Percentiles rank a stretch among this genome's conserved stretches.
Conservation (phyloP, 108 stramenopile species). For the Nitzschia putrida region DNA sequence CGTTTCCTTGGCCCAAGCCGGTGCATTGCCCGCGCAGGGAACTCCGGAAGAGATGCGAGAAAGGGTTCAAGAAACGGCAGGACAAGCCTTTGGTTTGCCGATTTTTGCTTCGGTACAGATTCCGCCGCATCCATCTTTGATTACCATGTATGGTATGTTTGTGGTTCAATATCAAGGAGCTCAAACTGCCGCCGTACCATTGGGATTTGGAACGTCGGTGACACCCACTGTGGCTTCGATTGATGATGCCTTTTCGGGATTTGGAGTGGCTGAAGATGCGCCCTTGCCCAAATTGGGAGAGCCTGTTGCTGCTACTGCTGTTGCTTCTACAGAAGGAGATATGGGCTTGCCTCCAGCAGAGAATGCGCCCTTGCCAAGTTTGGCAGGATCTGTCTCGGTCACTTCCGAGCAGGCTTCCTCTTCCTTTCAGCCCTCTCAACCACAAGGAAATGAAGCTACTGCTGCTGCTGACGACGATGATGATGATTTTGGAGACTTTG, state of each 20-base stretch:
- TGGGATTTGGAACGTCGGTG: background rate
- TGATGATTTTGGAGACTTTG: constrained; percentile 21
- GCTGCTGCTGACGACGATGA: background rate
- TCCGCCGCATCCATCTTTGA: constrained; percentile 14
- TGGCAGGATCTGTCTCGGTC: background rate
- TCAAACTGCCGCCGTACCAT: background rate
- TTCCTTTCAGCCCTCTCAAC: background rate
- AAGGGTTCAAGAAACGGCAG: constrained; percentile 10
- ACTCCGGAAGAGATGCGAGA: constrained; percentile 12
- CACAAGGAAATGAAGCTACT: background rate
- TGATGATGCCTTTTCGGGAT: constrained; percentile 26
- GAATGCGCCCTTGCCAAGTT: constrained; percentile 37
- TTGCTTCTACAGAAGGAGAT: background rate
- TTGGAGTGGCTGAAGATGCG: constrained; percentile 12
- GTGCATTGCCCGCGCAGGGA: constrained; percentile 25
- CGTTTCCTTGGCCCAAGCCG: constrained; percentile 63
- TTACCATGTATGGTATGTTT: constrained; percentile 27
- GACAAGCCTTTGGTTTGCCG: constrained; percentile 11
- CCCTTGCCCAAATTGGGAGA: constrained; percentile 20
- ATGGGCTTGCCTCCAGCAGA: constrained; percentile 8
- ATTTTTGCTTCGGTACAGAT: constrained; percentile 27
- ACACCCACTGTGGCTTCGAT: constrained; percentile 5
- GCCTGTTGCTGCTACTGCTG: no score
- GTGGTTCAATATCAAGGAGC: constrained; percentile 5
- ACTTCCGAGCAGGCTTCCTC: constrained; percentile 1